Evolutionary conservation across 805 yeast genomes (phyloP).

Genomic region (Wickerhamiella dianesei): DNA sequence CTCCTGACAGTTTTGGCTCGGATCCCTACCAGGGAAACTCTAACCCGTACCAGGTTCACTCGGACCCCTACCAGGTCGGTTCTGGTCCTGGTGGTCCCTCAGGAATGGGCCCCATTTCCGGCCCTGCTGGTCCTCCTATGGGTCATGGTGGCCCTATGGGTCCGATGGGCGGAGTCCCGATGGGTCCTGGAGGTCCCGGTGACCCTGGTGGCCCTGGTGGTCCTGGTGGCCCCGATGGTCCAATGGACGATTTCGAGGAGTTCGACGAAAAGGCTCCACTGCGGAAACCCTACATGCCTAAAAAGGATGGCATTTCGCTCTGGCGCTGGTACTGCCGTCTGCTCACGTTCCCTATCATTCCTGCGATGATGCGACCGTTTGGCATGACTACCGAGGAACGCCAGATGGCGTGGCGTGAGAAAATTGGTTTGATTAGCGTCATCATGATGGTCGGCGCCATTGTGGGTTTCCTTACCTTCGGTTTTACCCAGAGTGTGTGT

Average conservation of each 20-base stretch:
- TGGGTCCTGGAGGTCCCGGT: conserved; percentile 10
- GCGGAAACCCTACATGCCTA: conserved; percentile 7
- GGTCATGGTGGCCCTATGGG: too few species aligned
- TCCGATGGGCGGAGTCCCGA: too few species aligned
- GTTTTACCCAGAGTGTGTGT: conserved; percentile 78
- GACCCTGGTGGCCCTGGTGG: conserved; percentile 10
- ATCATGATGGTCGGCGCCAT: conserved; percentile 61
- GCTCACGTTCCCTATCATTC: conserved; percentile 88
- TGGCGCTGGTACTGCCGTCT: conserved; percentile 76
- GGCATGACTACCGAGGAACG: conserved; percentile 71
- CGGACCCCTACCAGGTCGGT: too few species aligned
- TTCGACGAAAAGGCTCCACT: conserved; percentile 4
- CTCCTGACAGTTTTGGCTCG: not conserved
- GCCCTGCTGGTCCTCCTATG: not conserved
- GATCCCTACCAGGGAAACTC: too few species aligned
- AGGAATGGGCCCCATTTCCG: too few species aligned
- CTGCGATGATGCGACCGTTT: conserved; percentile 50
- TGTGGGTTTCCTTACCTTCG: conserved; percentile 81
- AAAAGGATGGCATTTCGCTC: conserved; percentile 24
- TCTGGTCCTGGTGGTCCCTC: too few species aligned
- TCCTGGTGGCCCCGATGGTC: not conserved
- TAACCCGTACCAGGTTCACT: not conserved
- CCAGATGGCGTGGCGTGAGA: conserved; percentile 96
- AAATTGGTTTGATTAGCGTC: conserved; percentile 68
- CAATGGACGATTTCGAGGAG: not conserved